These are phyloP conservation scores for Acmispon strigosus DNA, from an alignment of 306 rosid species.

Conservation along the genomic window DNA sequence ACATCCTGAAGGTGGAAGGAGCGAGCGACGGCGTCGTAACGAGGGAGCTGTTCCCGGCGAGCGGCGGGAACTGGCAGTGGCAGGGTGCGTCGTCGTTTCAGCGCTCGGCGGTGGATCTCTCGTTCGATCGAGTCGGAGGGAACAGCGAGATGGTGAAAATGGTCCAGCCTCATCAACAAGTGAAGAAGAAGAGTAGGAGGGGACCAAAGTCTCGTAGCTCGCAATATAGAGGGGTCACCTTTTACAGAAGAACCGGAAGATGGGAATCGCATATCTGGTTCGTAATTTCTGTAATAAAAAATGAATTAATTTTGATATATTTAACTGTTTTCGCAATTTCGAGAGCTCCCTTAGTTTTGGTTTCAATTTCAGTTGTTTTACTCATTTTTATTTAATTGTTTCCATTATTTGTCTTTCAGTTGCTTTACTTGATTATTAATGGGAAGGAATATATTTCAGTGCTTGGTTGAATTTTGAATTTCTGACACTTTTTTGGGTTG, in stretches of 20 bases:
- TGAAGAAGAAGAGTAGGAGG: slow-evolving; percentile 57
- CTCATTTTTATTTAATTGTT: not conserved
- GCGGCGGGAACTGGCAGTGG: slow-evolving; percentile 39
- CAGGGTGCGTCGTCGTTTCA: slow-evolving; percentile 42
- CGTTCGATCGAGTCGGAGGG: slow-evolving; percentile 36
- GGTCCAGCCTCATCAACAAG: slow-evolving; percentile 35
- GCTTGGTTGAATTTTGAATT: slow-evolving; percentile 28
- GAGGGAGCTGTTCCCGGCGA: slow-evolving; percentile 66
- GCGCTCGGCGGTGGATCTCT: slow-evolving; percentile 50
- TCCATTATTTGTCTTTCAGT: not conserved
- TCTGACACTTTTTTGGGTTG: slow-evolving; percentile 6
- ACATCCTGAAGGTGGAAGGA: slow-evolving; percentile 54
- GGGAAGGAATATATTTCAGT: not conserved
- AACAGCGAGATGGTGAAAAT: slow-evolving; percentile 35
- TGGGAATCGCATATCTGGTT: slow-evolving; percentile 99
- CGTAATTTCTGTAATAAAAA: slow-evolving; percentile 22
- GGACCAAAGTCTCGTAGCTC: slow-evolving; percentile 99
- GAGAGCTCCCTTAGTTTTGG: too few relatives aligned
- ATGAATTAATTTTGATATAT: not conserved
- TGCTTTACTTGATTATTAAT: too few relatives aligned
- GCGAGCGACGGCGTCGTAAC: slow-evolving; percentile 44
- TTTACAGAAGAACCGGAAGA: slow-evolving; percentile 94
- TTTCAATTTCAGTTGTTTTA: not conserved
- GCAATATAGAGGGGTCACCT: slow-evolving; percentile 95
- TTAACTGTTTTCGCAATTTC: too few relatives aligned